phyloP scores from a whole-genome alignment of 2,329 filamentous ascomycete genomes.

The Beauveria sp. region DNA sequence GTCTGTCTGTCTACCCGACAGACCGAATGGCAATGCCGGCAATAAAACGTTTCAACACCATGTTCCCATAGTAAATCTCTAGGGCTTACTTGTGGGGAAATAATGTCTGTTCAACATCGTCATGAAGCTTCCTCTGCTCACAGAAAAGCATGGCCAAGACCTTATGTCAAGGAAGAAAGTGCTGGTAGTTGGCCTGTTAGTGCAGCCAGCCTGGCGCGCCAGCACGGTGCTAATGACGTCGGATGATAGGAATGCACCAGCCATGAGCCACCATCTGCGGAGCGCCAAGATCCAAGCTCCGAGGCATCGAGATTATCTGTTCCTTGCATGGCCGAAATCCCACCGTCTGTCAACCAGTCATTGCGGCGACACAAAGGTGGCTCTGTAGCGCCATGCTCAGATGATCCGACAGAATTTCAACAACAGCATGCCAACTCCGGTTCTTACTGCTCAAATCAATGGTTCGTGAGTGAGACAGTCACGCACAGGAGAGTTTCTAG shows the following conservation, averaged over 20 bases:
- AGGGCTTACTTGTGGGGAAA: constrained; percentile 8
- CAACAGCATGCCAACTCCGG: not conserved
- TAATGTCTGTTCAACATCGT: not conserved
- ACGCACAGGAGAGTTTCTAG: too few relatives aligned
- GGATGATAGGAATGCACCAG: constrained; percentile 7
- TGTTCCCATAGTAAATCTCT: not conserved
- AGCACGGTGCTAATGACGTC: not conserved
- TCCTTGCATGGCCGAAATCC: not conserved
- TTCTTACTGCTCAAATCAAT: not conserved
- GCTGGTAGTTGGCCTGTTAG: constrained; percentile 24
- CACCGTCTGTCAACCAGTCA: not conserved
- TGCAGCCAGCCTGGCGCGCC: not conserved
- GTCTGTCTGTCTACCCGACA: not conserved
- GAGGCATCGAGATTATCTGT: not conserved
- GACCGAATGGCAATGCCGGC: not conserved
- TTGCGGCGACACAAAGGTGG: too few relatives aligned
- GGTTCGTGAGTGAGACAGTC: not conserved
- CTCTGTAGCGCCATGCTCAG: not conserved
- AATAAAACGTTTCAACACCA: not conserved
- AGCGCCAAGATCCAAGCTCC: not conserved
- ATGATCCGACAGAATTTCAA: not conserved
- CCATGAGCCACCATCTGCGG: not conserved
- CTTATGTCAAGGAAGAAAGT: not conserved
- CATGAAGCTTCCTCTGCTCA: not conserved
- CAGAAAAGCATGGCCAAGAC: not conserved